A percentile compares a stretch with the other conserved stretches of the same genome.
These are phyloP conservation scores for Trichoderma virens DNA, from an alignment of 495 filamentous ascomycete species.

Conservation along the genomic window DNA sequence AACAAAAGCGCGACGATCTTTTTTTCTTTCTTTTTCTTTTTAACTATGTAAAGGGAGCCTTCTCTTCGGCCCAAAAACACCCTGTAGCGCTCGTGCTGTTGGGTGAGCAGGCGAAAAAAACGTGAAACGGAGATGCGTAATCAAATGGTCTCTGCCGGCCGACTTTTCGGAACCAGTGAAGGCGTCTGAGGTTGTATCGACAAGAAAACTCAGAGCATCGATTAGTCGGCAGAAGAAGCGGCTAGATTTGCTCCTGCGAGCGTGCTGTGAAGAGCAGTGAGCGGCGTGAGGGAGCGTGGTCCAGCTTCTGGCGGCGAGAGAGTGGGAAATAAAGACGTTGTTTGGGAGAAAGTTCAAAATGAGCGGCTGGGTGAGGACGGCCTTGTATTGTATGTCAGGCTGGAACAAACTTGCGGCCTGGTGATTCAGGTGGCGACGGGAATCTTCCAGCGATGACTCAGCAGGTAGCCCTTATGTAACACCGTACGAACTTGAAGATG, in stretches of 20 bases:
- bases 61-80: neutral
- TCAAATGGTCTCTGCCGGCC: constrained; percentile 7
- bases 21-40: too few relatives aligned
- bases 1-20: neutral
- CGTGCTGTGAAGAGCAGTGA: neutral
- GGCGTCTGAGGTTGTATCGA: constrained; percentile 21
- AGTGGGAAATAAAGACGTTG: neutral
- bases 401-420: neutral
- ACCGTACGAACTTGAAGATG: too few relatives aligned
- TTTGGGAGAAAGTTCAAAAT: neutral
- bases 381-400: neutral
- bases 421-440: neutral
- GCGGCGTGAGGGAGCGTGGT: constrained; percentile 1
- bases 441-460: neutral
- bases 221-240: constrained; percentile 1
- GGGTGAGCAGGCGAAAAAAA: neutral
- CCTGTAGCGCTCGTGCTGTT: neutral
- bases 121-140: neutral
- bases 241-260: neutral
- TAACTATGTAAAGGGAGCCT: neutral
- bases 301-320: neutral
- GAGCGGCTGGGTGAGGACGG: neutral
- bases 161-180: constrained; percentile 27
- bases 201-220: neutral
- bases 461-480: too few relatives aligned